These are phyloP conservation scores for Pseudogymnoascus sp. DNA, from an alignment of 2,329 filamentous ascomycete species.

Conservation along the genomic window DNA sequence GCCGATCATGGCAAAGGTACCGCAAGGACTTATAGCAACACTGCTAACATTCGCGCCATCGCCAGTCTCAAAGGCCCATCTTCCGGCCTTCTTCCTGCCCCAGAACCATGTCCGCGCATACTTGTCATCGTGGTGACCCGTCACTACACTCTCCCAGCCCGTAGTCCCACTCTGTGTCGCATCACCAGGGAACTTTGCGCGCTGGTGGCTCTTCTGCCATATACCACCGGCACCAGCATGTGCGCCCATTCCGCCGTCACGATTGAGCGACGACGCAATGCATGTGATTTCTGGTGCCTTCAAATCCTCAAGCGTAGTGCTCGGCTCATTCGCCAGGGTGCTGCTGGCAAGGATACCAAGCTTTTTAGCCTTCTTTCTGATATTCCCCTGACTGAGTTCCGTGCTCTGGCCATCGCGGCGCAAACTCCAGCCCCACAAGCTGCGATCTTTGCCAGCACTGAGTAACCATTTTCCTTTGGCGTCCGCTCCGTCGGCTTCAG, in stretches of 20 bases:
- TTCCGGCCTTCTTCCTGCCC: constrained; percentile 85
- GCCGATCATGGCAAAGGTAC: constrained; percentile 86
- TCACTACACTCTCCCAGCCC: constrained; percentile 95
- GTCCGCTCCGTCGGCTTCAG: constrained; percentile 83
- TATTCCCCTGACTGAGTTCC: constrained; percentile 84
- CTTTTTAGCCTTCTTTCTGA: constrained; percentile 86
- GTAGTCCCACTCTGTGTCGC: constrained; percentile 70
- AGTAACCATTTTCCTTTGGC: constrained; percentile 88
- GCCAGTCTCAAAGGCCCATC: constrained; percentile 85
- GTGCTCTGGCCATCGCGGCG: constrained; percentile 89
- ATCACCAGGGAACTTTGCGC: constrained; percentile 54
- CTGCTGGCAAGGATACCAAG: constrained; percentile 60
- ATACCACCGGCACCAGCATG: constrained; percentile 70
- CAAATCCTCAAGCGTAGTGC: constrained; percentile 61
- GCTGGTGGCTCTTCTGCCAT: constrained; percentile 69
- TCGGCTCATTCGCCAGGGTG: constrained; percentile 51
- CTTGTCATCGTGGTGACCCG: constrained; percentile 78
- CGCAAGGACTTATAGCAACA: constrained; percentile 83
- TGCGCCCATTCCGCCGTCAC: constrained; percentile 88
- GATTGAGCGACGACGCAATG: constrained; percentile 84
- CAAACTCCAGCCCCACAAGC: constrained; percentile 93
- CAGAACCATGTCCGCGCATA: constrained; percentile 96
- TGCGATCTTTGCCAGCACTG: constrained; percentile 81
- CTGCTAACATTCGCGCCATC: constrained; percentile 79
- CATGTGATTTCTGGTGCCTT: constrained; percentile 90